These are phyloP conservation scores for Leccinellum luteum DNA, from an alignment of 768 basidiomycete genomes.

Conservation along the genomic window DNA sequence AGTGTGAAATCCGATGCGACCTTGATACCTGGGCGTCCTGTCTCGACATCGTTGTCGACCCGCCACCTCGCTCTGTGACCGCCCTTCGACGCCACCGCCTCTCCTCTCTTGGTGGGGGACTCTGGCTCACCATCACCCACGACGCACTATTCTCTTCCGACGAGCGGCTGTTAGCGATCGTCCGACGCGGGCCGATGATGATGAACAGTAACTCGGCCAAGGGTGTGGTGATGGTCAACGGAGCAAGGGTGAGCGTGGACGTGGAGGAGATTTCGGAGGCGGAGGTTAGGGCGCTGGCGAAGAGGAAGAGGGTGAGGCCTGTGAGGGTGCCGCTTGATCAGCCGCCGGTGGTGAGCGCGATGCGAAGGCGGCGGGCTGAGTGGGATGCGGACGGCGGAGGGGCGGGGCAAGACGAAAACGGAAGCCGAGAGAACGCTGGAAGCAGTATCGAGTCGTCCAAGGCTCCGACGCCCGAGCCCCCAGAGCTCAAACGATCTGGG, in stretches of 20 bases:
- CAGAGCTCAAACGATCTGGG: slow-evolving; percentile 12
- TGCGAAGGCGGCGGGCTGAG: slow-evolving; percentile 67
- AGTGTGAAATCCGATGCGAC: slow-evolving; percentile 91
- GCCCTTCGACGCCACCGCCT: slow-evolving; percentile 86
- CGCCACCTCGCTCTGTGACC: slow-evolving; percentile 80
- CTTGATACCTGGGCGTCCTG: slow-evolving; percentile 84
- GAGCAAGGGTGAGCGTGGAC: slow-evolving; percentile 79
- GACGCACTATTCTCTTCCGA: slow-evolving; percentile 75
- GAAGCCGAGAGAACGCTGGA: slow-evolving; percentile 13
- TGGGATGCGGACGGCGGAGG: slow-evolving; percentile 56
- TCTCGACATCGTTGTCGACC: slow-evolving; percentile 88
- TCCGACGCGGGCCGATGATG: slow-evolving; percentile 62
- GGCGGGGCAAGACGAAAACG: slow-evolving; percentile 7
- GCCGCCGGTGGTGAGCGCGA: slow-evolving; percentile 74
- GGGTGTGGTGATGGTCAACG: slow-evolving; percentile 85
- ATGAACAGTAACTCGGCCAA: slow-evolving; percentile 44
- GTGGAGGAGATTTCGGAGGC: slow-evolving; percentile 83
- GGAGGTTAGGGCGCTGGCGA: slow-evolving; percentile 80
- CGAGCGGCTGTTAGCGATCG: slow-evolving; percentile 71
- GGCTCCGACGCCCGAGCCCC: slow-evolving; percentile 21
- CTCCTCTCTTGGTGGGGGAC: slow-evolving; percentile 82
- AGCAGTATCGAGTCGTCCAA: slow-evolving; percentile 17
- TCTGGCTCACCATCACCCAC: slow-evolving; percentile 92
- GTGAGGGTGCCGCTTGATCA: slow-evolving; percentile 89
- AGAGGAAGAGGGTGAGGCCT: slow-evolving; percentile 85